These are phyloP conservation scores for Cystobasidium slooffiae DNA, from an alignment of 1,284 basidiomycete species.

Conservation along the genomic window DNA sequence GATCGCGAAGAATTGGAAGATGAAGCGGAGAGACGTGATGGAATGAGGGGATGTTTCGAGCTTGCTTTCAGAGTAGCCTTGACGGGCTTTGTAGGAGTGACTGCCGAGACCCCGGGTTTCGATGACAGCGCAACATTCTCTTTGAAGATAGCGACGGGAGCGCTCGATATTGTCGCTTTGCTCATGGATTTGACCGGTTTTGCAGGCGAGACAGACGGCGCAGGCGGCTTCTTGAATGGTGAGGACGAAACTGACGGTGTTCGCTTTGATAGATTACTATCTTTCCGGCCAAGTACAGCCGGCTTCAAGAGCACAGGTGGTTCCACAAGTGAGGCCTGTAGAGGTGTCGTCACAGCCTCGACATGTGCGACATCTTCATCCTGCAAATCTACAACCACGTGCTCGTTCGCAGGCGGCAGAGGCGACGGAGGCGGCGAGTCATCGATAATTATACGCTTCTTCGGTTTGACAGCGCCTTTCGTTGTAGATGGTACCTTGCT, in stretches of 20 bases:
- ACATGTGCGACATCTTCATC: neutral
- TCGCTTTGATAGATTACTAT: neutral
- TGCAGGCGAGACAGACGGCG: neutral
- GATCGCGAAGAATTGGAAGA: neutral
- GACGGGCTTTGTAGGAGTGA: neutral
- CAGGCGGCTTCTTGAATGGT: neutral
- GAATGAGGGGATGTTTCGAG: neutral
- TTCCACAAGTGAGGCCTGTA: neutral
- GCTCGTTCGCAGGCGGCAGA: neutral
- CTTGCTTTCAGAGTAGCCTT: neutral
- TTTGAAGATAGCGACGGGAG: neutral
- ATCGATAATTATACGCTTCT: conserved; percentile 20
- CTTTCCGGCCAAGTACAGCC: conserved; percentile 11
- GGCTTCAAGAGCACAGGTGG: neutral
- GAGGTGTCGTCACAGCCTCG: neutral
- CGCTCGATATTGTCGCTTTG: no score
- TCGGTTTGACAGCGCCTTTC: neutral
- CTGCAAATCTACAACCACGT: conserved; percentile 2
- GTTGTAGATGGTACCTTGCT: neutral
- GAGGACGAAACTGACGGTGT: neutral
- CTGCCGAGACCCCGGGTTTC: no score
- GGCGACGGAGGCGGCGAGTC: conserved; percentile 23
- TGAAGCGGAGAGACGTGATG: neutral
- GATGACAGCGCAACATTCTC: neutral
- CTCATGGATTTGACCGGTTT: neutral